These are phyloP conservation scores for Petunia hybrid DNA, from an alignment of 305 asterid genomes.

Conservation along the genomic window DNA sequence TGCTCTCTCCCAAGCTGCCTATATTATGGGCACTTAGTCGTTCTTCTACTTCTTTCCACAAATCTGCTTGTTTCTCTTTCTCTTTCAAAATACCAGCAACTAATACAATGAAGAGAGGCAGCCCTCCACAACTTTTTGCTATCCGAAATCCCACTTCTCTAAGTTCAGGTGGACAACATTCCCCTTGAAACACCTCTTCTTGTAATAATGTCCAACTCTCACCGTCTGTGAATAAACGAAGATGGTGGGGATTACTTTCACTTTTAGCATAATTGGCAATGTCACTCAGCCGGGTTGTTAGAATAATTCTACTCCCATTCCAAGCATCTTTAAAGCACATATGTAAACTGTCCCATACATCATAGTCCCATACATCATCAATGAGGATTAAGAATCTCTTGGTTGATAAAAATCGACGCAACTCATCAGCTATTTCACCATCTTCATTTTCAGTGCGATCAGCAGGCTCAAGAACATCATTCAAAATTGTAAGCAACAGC, in stretches of 20 bases:
- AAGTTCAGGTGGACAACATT: no score
- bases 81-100: no score
- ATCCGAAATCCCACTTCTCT: no score
- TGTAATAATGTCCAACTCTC: no score
- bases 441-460: not conserved
- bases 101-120: no score
- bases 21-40: not conserved
- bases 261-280: not conserved
- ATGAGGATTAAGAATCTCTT: not conserved
- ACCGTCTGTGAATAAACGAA: no score
- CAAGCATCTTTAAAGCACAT: not conserved
- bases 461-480: not conserved
- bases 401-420: not conserved
- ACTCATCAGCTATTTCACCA: not conserved
- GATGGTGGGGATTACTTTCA: no score
- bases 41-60: not conserved
- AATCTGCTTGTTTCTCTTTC: not conserved
- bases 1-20: no score
- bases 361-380: conserved; percentile 13
- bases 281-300: not conserved
- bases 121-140: not conserved
- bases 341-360: not conserved
- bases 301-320: not conserved
- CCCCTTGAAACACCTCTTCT: no score
- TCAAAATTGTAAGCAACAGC: not conserved